These are phyloP conservation scores for Fusarium xylarioides DNA, from an alignment of 2,329 filamentous ascomycete species.

Conservation along the genomic window DNA sequence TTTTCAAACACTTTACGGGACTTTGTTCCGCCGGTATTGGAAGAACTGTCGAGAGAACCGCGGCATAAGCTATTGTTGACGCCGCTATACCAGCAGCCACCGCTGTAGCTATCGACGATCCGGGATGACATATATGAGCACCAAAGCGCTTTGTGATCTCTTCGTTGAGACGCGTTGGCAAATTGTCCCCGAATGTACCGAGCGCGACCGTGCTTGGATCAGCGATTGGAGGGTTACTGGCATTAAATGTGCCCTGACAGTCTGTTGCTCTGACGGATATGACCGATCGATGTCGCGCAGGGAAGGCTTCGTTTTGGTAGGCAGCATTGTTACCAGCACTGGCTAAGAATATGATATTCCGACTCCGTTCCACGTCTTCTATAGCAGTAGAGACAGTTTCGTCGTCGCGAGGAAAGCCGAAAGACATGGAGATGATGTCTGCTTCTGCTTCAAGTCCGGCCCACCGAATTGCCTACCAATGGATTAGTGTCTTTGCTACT, in stretches of 20 bases:
- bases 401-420: background rate
- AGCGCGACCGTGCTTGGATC: background rate
- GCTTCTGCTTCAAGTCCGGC: accelerated
- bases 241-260: accelerated
- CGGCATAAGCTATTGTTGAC: background rate
- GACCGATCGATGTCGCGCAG: background rate
- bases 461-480: background rate
- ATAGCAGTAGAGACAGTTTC: background rate
- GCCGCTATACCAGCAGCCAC: background rate
- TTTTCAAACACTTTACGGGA: background rate
- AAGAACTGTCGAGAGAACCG: background rate
- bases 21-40: accelerated
- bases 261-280: background rate
- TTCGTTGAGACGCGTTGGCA: background rate
- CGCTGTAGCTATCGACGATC: background rate
- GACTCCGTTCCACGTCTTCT: background rate
- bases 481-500: no score
- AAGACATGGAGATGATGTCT: background rate
- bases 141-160: background rate
- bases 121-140: accelerated
- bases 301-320: background rate
- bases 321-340: background rate
- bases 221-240: accelerated
- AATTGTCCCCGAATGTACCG: background rate
- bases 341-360: background rate